phyloP scores from a whole-genome alignment of 768 basidiomycete species.

The Tylopilus intermedius region DNA sequence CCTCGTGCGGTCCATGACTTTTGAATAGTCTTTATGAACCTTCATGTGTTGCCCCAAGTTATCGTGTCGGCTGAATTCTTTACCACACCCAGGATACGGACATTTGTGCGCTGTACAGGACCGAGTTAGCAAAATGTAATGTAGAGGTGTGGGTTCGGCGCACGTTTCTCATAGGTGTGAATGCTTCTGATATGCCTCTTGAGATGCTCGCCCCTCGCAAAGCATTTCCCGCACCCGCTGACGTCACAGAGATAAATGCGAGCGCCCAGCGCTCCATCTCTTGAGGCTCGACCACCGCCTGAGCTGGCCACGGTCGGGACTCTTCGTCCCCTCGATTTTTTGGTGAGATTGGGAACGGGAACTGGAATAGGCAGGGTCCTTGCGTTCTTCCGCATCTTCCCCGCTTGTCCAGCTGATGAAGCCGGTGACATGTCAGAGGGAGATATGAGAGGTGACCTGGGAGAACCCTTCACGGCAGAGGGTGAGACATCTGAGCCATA shows the following conservation, averaged over 20 bases:
- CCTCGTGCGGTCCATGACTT: conserved; percentile 24
- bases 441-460: conserved; percentile 30
- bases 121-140: conserved; percentile 10
- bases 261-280: conserved; percentile 35
- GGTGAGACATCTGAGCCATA: conserved; percentile 26
- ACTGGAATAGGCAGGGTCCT: conserved; percentile 50
- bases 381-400: conserved; percentile 31
- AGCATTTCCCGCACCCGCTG: conserved; percentile 81
- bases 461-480: conserved; percentile 28
- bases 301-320: conserved; percentile 50
- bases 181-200: conserved; percentile 86
- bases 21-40: conserved; percentile 53
- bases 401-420: conserved; percentile 21
- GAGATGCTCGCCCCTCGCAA: conserved; percentile 83
- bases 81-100: conserved; percentile 72
- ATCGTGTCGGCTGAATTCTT: conserved; percentile 83
- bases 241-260: conserved; percentile 73
- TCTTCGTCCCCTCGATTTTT: conserved; percentile 64
- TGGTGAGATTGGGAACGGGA: conserved; percentile 64
- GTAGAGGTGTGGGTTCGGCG: conserved; percentile 25
- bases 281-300: conserved; percentile 25
- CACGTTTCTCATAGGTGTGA: conserved; percentile 91
- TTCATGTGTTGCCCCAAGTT: conserved; percentile 88
- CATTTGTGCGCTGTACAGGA: conserved; percentile 65
- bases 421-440: conserved; percentile 26